These are phyloP conservation scores for Oldenlandia corymbosa DNA, from an alignment of 257 asterid genomes.

Conservation along the genomic window DNA sequence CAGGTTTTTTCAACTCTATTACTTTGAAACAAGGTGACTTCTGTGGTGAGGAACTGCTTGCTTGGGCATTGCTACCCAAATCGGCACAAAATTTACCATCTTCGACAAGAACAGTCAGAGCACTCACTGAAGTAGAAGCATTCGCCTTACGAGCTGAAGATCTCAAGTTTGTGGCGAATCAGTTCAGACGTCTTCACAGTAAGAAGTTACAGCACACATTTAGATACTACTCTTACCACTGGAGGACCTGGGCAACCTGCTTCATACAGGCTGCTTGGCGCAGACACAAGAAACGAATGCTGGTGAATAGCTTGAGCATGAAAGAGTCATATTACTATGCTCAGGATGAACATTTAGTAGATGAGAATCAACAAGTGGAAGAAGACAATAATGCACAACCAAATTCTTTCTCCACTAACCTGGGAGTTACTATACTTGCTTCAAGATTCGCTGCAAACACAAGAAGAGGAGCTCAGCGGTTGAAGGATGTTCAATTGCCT, in stretches of 20 bases:
- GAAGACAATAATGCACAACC: constrained; percentile 14
- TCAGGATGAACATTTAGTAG: constrained; percentile 22
- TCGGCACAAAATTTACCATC: constrained; percentile 60
- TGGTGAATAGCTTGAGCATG: constrained; percentile 38
- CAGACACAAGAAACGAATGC: constrained; percentile 42
- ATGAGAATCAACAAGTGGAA: constrained; percentile 20
- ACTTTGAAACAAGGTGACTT: constrained; percentile 61
- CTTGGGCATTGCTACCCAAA: constrained; percentile 73
- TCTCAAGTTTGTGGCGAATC: constrained; percentile 75
- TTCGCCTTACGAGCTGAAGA: constrained; percentile 79
- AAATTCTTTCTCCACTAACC: constrained; percentile 29
- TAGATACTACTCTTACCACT: constrained; percentile 70
- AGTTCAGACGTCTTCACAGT: constrained; percentile 81
- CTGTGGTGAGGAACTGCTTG: constrained; percentile 80
- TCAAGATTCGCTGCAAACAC: constrained; percentile 72
- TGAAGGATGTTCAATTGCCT: constrained; percentile 48
- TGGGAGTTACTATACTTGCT: constrained; percentile 64
- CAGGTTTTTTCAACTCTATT: constrained; percentile 70
- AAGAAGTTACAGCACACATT: constrained; percentile 77
- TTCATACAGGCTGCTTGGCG: constrained; percentile 79
- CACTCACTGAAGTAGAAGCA: constrained; percentile 71
- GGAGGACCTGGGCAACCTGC: constrained; percentile 89
- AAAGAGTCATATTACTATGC: constrained; percentile 39
- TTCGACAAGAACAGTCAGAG: constrained; percentile 75
- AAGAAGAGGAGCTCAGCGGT: constrained; percentile 62